Percentiles rank a stretch among this genome's conserved stretches.
Evolutionary conservation across 2,329 filamentous ascomycete species (phyloP).

Genomic region (Tricladium varicosporioides): DNA sequence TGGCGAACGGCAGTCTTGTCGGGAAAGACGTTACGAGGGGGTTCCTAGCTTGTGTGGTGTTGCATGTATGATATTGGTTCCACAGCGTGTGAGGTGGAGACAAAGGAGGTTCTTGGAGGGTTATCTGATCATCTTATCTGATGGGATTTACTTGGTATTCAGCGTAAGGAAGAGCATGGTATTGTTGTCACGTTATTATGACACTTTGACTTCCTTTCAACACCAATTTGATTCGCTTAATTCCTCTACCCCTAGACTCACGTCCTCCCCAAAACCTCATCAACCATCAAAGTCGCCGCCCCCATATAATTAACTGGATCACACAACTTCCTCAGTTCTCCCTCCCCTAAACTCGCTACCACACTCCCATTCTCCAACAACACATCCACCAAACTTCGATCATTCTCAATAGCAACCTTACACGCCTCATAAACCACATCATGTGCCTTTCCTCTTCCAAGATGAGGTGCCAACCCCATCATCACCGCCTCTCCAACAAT

Average conservation of each 20-base stretch:
- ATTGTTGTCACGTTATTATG: no score
- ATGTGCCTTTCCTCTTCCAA: constrained; percentile 52
- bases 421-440: constrained; percentile 57
- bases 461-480: constrained; percentile 54
- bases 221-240: not conserved
- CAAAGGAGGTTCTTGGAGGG: no score
- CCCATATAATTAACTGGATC: constrained; percentile 50
- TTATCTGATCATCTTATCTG: no score
- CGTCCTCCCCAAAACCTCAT: constrained; percentile 21
- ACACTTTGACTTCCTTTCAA: no score
- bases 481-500: constrained; percentile 60
- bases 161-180: no score
- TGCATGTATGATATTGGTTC: no score
- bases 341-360: constrained; percentile 41
- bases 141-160: no score
- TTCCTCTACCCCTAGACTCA: not conserved
- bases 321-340: constrained; percentile 50
- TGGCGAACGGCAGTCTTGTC: no score
- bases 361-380: constrained; percentile 41
- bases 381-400: constrained; percentile 42
- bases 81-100: no score
- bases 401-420: constrained; percentile 45
- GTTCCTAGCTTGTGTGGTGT: no score
- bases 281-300: constrained; percentile 31
- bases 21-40: no score